A percentile compares a stretch with the other conserved stretches of the same genome.
phyloP scores from a whole-genome alignment of 441 rosid genomes.

The Omphalea diandra region DNA sequence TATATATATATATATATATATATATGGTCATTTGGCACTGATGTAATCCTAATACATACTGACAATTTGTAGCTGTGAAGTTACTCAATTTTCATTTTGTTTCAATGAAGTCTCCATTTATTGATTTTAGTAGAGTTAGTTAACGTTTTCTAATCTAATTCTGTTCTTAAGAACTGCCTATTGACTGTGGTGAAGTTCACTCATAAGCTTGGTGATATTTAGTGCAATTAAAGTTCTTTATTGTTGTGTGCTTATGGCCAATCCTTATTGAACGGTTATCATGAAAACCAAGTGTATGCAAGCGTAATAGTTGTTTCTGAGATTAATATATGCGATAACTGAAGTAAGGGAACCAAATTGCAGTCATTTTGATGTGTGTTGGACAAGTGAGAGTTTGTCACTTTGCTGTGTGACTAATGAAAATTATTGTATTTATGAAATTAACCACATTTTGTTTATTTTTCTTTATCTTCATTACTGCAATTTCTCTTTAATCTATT shows the following conservation, averaged over 20 bases:
- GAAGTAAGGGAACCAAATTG: not conserved
- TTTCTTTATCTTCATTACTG: not conserved
- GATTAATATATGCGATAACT: not conserved
- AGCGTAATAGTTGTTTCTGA: not conserved
- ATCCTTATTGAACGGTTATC: not conserved
- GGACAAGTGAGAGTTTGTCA: not conserved
- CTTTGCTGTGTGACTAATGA: not conserved
- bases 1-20: no score
- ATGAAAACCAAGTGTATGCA: not conserved
- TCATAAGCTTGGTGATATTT: not conserved
- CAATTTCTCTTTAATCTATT: no score
- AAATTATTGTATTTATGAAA: not conserved
- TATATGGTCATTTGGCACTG: no score
- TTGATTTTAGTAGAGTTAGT: not conserved
- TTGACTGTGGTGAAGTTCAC: not conserved
- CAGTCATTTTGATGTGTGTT: not conserved
- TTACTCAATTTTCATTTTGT: not conserved
- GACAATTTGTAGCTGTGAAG: not conserved
- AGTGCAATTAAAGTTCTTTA: not conserved
- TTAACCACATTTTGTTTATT: slow-evolving; percentile 1
- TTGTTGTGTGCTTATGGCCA: not conserved
- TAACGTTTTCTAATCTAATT: not conserved
- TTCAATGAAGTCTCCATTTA: not conserved
- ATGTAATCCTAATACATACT: no score
- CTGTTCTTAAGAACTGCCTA: not conserved